A percentile compares a stretch with the other conserved stretches of the same genome.
Conservation (phyloP, 805 yeast species). For the Gaillardinia entomophila region DNA sequence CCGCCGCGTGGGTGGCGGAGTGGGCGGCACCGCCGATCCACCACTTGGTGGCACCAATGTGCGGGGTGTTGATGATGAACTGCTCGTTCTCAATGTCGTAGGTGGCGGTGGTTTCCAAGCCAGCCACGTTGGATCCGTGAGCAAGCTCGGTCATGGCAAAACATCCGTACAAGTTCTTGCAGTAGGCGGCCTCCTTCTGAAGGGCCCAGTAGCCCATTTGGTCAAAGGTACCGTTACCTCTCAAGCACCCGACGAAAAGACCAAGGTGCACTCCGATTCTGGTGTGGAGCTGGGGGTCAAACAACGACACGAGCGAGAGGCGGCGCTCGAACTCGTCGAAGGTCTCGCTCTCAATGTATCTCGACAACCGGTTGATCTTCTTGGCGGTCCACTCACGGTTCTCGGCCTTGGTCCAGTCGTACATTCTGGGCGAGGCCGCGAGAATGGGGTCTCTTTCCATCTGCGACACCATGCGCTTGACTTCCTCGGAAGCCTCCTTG, state of each 20-base stretch:
- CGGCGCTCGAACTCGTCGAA: conserved; percentile 50
- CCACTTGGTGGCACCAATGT: conserved; percentile 93
- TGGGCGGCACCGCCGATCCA: conserved; percentile 99
- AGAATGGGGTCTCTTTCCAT: conserved; percentile 65
- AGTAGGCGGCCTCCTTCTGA: conserved; percentile 54
- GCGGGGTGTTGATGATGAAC: conserved; percentile 79
- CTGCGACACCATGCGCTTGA: conserved; percentile 49
- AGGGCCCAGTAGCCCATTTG: conserved; percentile 82
- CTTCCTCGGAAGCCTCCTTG: conserved; percentile 25
- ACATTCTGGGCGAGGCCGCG: conserved; percentile 46
- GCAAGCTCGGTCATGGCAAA: conserved; percentile 64
- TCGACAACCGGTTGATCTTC: conserved; percentile 56
- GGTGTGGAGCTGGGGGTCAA: conserved; percentile 78
- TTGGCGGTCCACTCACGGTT: conserved; percentile 56
- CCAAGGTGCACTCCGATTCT: conserved; percentile 88
- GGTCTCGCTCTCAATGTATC: conserved; percentile 50
- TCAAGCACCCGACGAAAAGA: conserved; percentile 70
- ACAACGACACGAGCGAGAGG: conserved; percentile 50
- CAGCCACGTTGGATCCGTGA: conserved; percentile 81
- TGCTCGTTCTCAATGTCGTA: conserved; percentile 60
- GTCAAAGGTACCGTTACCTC: conserved; percentile 82
- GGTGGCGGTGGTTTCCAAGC: conserved; percentile 86
- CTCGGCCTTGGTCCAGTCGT: conserved; percentile 50
- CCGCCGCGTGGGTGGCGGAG: conserved; percentile 83
- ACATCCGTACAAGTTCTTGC: conserved; percentile 58